phyloP scores from a whole-genome alignment of 345 rosid species.

The Hirschfeldia incana region DNA sequence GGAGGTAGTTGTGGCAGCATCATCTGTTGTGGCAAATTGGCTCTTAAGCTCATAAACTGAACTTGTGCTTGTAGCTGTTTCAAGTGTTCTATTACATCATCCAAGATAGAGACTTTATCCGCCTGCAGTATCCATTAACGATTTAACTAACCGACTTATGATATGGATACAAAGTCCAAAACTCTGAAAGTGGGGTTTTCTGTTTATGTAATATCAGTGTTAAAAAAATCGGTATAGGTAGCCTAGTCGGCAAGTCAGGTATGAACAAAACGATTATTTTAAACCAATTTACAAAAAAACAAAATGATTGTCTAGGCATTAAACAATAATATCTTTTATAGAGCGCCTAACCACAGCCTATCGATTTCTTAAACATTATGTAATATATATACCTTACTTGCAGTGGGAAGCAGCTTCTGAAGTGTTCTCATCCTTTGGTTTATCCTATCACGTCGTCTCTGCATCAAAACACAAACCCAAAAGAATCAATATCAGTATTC shows the following conservation, averaged over 20 bases:
- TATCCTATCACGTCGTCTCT: slow-evolving; percentile 70
- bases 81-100: slow-evolving; percentile 60
- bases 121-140: slow-evolving; percentile 39
- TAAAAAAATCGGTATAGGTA: too few species aligned
- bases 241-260: too few species aligned
- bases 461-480: slow-evolving; percentile 1
- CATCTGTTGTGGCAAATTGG: slow-evolving; percentile 48
- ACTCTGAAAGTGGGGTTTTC: background rate
- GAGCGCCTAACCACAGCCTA: too few species aligned
- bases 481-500: background rate
- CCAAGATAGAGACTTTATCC: slow-evolving; percentile 64
- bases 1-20: slow-evolving; percentile 45
- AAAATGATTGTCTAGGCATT: too few species aligned
- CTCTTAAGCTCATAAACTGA: slow-evolving; percentile 45
- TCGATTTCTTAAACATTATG: too few species aligned
- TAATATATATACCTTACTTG: slow-evolving; percentile 51
- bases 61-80: slow-evolving; percentile 61
- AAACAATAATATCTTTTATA: too few species aligned
- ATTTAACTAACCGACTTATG: background rate
- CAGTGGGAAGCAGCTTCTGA: slow-evolving; percentile 72
- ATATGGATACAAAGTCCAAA: background rate
- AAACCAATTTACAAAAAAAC: too few species aligned
- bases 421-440: slow-evolving; percentile 75
- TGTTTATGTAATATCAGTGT: background rate
- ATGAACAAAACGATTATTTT: too few species aligned